Evolutionary conservation across 257 asterid species (phyloP).

Genomic region (Jaltomata sinuosa): DNA sequence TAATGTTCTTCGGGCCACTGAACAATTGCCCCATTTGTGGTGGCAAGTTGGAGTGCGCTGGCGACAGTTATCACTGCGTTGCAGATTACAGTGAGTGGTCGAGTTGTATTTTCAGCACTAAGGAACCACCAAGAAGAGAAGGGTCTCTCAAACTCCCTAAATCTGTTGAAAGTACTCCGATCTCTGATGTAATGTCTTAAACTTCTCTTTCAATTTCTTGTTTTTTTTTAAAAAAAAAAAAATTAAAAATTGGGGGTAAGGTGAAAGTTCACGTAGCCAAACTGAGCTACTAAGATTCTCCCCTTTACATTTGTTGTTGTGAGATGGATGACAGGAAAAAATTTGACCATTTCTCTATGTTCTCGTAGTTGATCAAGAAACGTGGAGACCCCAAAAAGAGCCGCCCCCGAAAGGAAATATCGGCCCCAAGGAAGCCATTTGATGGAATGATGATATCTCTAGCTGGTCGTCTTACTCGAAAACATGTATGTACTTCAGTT

Average conservation of each 20-base stretch:
- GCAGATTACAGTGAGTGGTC: conserved; percentile 75
- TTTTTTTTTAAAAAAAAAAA: no score
- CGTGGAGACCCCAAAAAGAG: conserved; percentile 24
- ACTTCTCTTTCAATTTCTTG: no score
- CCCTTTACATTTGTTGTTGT: neutral
- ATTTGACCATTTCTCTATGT: neutral
- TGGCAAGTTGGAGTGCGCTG: conserved; percentile 22
- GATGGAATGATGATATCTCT: conserved; percentile 60
- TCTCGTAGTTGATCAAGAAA: conserved; percentile 38
- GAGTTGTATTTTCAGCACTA: conserved; percentile 40
- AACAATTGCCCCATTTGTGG: conserved; percentile 53
- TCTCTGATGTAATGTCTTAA: conserved; percentile 34
- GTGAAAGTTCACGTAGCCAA: no score
- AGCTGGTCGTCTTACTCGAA: conserved; percentile 57
- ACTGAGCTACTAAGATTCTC: no score
- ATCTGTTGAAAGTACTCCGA: conserved; percentile 34
- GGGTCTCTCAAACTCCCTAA: conserved; percentile 52
- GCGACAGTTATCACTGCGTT: conserved; percentile 27
- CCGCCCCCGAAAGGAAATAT: conserved; percentile 13
- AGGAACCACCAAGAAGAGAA: conserved; percentile 48
- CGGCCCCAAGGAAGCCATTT: conserved; percentile 35
- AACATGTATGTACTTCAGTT: conserved; percentile 32
- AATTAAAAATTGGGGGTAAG: no score
- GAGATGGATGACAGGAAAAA: neutral
- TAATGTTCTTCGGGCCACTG: conserved; percentile 59